phyloP scores from a whole-genome alignment of 2,329 filamentous ascomycete species.

The Fusarium transvaalense region DNA sequence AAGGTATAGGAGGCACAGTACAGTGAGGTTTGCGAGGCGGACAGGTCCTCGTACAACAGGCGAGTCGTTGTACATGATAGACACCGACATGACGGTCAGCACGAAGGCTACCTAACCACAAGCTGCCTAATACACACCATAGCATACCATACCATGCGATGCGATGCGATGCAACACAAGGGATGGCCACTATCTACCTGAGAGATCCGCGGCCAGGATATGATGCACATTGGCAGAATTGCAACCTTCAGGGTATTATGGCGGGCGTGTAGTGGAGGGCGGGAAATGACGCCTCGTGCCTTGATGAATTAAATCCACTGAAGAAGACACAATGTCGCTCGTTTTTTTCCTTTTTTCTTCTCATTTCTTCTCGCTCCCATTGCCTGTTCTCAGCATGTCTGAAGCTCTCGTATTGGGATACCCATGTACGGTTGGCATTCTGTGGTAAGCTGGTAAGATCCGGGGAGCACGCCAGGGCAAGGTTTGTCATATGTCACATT shows the following conservation, averaged over 20 bases:
- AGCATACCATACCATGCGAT: too few relatives aligned
- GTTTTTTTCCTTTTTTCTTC: background rate
- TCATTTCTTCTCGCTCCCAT: background rate
- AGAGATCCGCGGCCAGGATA: slow-evolving; percentile 46
- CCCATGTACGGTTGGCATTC: slow-evolving; percentile 34
- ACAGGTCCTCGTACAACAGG: background rate
- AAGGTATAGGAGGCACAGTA: slow-evolving; percentile 8
- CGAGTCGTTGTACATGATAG: slow-evolving; percentile 7
- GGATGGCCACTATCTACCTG: slow-evolving; percentile 27
- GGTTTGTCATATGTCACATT: slow-evolving; percentile 38
- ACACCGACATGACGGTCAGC: slow-evolving; percentile 12
- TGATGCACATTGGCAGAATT: slow-evolving; percentile 32
- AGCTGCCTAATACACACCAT: slow-evolving; percentile 19
- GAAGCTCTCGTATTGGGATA: slow-evolving; percentile 16
- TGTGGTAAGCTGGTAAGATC: slow-evolving; percentile 29
- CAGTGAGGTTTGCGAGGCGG: slow-evolving; percentile 12
- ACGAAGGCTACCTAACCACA: slow-evolving; percentile 1
- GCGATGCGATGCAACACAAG: slow-evolving; percentile 45
- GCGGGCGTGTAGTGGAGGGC: slow-evolving; percentile 28
- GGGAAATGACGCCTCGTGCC: slow-evolving; percentile 22
- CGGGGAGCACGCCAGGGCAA: slow-evolving; percentile 16
- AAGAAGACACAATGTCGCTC: background rate
- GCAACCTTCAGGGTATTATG: slow-evolving; percentile 30
- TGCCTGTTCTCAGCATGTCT: background rate
- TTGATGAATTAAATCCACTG: slow-evolving; percentile 1